A percentile compares a stretch with the other conserved stretches of the same genome.
Conservation (phyloP, 75 land plant genomes). For the Pseudotsuga menziesii region DNA sequence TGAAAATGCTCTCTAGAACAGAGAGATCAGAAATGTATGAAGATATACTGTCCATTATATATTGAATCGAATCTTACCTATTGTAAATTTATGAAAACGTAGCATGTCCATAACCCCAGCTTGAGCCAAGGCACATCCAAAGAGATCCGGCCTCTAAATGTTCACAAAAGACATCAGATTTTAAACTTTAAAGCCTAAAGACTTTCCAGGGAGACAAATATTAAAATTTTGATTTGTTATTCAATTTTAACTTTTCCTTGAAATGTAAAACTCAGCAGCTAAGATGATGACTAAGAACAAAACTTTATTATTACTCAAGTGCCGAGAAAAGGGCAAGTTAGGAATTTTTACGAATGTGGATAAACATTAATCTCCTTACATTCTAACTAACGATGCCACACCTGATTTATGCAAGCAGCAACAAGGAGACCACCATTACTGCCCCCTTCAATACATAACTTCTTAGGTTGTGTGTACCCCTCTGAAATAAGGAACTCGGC, state of each 20-base stretch:
- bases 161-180: background rate
- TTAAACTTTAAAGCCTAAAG: constrained; percentile 4
- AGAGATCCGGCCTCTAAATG: constrained; percentile 19
- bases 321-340: background rate
- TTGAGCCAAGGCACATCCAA: constrained; percentile 25
- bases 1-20: background rate
- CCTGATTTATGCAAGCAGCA: constrained; percentile 17
- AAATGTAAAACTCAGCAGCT: background rate
- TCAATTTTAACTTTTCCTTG: constrained; percentile 1
- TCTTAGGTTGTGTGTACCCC: constrained; percentile 38
- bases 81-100: constrained; percentile 22
- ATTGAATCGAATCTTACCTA: constrained; percentile 9
- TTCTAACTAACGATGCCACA: background rate
- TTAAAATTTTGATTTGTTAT: background rate
- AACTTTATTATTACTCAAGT: background rate
- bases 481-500: constrained; percentile 27
- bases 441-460: constrained; percentile 46
- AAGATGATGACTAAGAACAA: background rate
- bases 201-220: background rate
- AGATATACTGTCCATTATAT: background rate
- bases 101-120: constrained; percentile 25
- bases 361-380: background rate
- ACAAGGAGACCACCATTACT: constrained; percentile 37
- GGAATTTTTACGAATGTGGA: background rate
- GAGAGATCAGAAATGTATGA: background rate